Conservation (phyloP, 2,329 filamentous ascomycete species). For the Penicillium digitatum region DNA sequence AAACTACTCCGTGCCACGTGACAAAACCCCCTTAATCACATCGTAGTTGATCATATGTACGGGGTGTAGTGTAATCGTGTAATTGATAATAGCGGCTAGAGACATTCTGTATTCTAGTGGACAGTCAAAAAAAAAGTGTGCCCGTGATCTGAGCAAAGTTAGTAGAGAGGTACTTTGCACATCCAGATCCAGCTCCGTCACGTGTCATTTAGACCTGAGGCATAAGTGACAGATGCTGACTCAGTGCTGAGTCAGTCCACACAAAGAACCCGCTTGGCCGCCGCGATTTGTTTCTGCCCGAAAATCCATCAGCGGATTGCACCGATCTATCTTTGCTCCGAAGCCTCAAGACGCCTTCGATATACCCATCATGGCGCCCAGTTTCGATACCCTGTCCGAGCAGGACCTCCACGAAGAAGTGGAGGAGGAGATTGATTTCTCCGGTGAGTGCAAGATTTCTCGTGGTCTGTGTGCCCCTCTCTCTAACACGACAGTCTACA, state of each 20-base stretch:
- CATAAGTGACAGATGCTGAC: slow-evolving; percentile 8
- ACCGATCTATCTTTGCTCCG: slow-evolving; percentile 22
- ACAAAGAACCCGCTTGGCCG: slow-evolving; percentile 33
- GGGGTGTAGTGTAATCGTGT: too few species aligned
- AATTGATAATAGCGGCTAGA: too few species aligned
- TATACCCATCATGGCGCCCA: slow-evolving; percentile 72
- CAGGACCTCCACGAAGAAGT: slow-evolving; percentile 88
- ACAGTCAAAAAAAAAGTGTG: too few species aligned
- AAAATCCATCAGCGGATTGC: slow-evolving; percentile 30
- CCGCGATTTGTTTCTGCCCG: slow-evolving; percentile 35
- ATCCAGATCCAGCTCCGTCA: neutral
- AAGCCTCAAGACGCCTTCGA: slow-evolving; percentile 20
- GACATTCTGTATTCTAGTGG: too few species aligned
- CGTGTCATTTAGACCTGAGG: neutral
- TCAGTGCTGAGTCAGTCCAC: slow-evolving; percentile 30
- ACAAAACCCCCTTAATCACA: too few species aligned
- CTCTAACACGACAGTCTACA: slow-evolving; percentile 27
- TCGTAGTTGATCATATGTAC: too few species aligned
- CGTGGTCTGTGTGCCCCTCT: slow-evolving; percentile 28
- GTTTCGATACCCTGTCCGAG: slow-evolving; percentile 88
- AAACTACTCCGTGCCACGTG: too few species aligned
- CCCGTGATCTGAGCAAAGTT: too few species aligned
- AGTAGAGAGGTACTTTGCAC: too few species aligned
- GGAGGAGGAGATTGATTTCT: slow-evolving; percentile 91
- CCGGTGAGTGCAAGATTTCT: slow-evolving; percentile 46